These are phyloP conservation scores for Cyclostephanos invisitatus DNA, from an alignment of 108 stramenopile species.

Conservation along the genomic window DNA sequence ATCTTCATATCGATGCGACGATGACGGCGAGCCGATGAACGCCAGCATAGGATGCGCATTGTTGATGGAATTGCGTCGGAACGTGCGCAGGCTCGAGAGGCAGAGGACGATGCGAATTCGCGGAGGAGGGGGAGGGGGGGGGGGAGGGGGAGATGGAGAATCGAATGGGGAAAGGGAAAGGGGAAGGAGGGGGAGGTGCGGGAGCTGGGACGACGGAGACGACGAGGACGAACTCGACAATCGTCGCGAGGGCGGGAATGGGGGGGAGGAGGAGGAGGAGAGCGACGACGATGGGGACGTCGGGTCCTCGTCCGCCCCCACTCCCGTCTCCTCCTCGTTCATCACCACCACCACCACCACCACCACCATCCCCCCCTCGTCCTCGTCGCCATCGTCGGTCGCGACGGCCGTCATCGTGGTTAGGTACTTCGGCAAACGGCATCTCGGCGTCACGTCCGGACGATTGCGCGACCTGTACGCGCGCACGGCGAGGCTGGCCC, in stretches of 20 bases:
- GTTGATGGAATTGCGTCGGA: conserved; percentile 30
- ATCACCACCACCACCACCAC: no score
- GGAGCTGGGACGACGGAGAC: neutral
- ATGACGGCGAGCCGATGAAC: conserved; percentile 56
- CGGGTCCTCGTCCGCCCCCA: no score
- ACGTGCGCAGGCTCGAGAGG: conserved; percentile 4
- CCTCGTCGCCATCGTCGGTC: neutral
- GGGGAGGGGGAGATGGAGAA: neutral
- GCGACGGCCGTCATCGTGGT: conserved; percentile 61
- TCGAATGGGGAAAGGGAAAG: no score
- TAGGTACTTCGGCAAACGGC: conserved; percentile 51
- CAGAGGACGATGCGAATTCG: conserved; percentile 20
- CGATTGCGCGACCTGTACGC: conserved; percentile 56
- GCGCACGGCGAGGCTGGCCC: conserved; percentile 47
- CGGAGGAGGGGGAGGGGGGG: conserved; percentile 11
- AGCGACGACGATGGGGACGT: neutral
- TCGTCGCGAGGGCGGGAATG: no score
- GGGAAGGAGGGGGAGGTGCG: neutral
- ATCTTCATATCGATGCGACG: conserved; percentile 33
- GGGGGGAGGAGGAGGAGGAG: neutral
- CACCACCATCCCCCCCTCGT: no score
- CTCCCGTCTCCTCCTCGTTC: no score
- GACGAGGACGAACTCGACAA: neutral
- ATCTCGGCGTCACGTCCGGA: conserved; percentile 76
- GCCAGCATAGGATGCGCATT: conserved; percentile 43